Percentiles rank a stretch among this genome's conserved stretches.
Evolutionary conservation across 352 stramenopile species (phyloP).

Genomic region (Globisporangium echinulatum): DNA sequence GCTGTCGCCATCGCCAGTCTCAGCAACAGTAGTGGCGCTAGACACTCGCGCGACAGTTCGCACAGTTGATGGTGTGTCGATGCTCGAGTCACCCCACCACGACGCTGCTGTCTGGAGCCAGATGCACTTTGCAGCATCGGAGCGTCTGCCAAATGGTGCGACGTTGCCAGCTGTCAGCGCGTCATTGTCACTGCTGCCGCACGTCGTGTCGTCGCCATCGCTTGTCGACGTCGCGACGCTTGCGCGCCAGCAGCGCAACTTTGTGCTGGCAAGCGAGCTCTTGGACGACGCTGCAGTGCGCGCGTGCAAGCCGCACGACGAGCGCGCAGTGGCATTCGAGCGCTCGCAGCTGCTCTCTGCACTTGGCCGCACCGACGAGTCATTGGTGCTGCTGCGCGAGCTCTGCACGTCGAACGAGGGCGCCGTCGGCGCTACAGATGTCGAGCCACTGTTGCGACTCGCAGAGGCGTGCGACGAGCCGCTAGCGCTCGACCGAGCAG

Average conservation of each 20-base stretch:
- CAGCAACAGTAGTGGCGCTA: background rate
- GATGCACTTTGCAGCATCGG: slow-evolving; percentile 6
- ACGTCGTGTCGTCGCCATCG: slow-evolving; percentile 4
- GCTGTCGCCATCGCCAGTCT: background rate
- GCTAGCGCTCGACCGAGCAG: slow-evolving; percentile 9
- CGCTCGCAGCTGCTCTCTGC: slow-evolving; percentile 30
- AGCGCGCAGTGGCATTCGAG: slow-evolving; percentile 23
- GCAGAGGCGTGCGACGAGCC: slow-evolving; percentile 13
- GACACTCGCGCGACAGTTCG: too few relatives aligned
- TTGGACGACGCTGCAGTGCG: slow-evolving; percentile 18
- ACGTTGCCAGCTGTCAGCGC: too few relatives aligned
- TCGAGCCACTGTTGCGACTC: slow-evolving; percentile 25
- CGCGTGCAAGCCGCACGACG: background rate
- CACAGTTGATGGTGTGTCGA: too few relatives aligned
- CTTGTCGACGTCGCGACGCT: slow-evolving; percentile 33
- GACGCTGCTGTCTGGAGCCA: slow-evolving; percentile 36
- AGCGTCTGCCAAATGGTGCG: too few relatives aligned
- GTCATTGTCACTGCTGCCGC: too few relatives aligned
- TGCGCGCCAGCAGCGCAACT: slow-evolving; percentile 53
- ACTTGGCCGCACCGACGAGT: slow-evolving; percentile 24
- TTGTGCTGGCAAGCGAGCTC: slow-evolving; percentile 25
- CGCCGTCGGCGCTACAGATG: background rate
- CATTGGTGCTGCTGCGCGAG: slow-evolving; percentile 17
- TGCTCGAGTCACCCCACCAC: slow-evolving; percentile 20
- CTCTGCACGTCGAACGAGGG: slow-evolving; percentile 14